phyloP scores from a whole-genome alignment of 495 filamentous ascomycete species.

The Sabuloglossum arenarium region DNA sequence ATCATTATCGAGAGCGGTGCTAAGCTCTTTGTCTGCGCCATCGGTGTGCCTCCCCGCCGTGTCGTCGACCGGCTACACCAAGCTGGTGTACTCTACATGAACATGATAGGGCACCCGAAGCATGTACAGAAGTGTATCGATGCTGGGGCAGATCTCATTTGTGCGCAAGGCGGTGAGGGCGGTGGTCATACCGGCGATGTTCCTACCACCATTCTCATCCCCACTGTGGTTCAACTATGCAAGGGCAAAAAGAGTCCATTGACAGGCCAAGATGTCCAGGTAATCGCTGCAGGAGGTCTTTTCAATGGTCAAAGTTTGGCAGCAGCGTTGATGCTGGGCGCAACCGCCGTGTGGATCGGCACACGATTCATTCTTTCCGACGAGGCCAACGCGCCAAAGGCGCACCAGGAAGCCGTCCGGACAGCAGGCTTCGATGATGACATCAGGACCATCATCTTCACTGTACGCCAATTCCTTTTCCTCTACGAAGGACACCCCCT shows the following conservation, averaged over 20 bases:
- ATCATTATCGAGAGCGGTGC: conserved; percentile 83
- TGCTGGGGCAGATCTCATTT: conserved; percentile 76
- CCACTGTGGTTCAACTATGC: conserved; percentile 66
- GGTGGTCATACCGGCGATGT: conserved; percentile 86
- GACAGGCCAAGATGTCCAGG: conserved; percentile 69
- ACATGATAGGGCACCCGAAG: conserved; percentile 99
- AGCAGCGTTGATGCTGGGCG: conserved; percentile 80
- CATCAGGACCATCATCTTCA: conserved; percentile 93
- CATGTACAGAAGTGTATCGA: conserved; percentile 88
- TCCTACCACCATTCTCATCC: conserved; percentile 73
- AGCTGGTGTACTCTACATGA: conserved; percentile 87
- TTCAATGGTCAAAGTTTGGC: conserved; percentile 85
- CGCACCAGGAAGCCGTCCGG: conserved; percentile 90
- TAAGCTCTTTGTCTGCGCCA: conserved; percentile 87
- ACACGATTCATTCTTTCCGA: conserved; percentile 87
- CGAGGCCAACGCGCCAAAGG: conserved; percentile 81
- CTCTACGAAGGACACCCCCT: neutral
- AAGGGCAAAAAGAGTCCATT: conserved; percentile 68
- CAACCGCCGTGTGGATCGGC: conserved; percentile 84
- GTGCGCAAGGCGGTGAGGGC: conserved; percentile 81
- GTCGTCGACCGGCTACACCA: conserved; percentile 81
- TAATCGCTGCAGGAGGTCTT: conserved; percentile 85
- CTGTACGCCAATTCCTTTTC: conserved; percentile 23
- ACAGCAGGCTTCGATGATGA: conserved; percentile 89
- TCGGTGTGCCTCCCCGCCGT: conserved; percentile 76